Conservation (phyloP, 108 stramenopile species). For the Discostella stelligeroides region DNA sequence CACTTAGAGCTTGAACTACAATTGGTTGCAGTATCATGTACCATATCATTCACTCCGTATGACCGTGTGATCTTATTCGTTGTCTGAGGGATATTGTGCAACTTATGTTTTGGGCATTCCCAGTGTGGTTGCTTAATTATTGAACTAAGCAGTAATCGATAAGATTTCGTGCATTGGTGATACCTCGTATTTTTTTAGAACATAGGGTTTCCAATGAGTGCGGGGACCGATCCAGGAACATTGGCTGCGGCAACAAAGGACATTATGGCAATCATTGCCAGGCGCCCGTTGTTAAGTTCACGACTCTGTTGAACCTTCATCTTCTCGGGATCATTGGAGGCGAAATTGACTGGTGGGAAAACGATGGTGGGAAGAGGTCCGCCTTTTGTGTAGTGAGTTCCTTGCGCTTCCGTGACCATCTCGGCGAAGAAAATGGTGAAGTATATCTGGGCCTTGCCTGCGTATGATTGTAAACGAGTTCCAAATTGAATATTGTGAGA, state of each 20-base stretch:
- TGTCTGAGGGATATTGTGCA: neutral
- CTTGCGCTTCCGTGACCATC: conserved; percentile 35
- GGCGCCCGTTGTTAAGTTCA: conserved; percentile 55
- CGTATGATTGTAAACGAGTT: neutral
- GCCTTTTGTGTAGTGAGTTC: conserved; percentile 53
- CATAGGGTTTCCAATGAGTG: conserved; percentile 56
- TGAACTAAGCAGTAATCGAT: no score
- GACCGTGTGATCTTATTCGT: no score
- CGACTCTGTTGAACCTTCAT: conserved; percentile 27
- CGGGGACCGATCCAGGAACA: conserved; percentile 72
- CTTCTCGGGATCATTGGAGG: conserved; percentile 22
- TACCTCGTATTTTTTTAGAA: conserved; percentile 43
- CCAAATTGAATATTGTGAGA: neutral
- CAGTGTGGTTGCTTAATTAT: no score
- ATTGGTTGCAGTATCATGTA: neutral
- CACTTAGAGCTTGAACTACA: neutral
- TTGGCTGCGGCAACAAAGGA: conserved; percentile 69
- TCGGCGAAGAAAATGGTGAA: conserved; percentile 45
- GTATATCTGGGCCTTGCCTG: conserved; percentile 46
- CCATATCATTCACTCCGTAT: no score
- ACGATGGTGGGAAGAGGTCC: conserved; percentile 37
- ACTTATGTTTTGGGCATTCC: no score
- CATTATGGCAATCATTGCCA: conserved; percentile 87
- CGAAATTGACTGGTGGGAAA: conserved; percentile 36
- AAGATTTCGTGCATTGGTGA: neutral